phyloP scores from a whole-genome alignment of 768 basidiomycete genomes.

The Hygrocybe punicea region DNA sequence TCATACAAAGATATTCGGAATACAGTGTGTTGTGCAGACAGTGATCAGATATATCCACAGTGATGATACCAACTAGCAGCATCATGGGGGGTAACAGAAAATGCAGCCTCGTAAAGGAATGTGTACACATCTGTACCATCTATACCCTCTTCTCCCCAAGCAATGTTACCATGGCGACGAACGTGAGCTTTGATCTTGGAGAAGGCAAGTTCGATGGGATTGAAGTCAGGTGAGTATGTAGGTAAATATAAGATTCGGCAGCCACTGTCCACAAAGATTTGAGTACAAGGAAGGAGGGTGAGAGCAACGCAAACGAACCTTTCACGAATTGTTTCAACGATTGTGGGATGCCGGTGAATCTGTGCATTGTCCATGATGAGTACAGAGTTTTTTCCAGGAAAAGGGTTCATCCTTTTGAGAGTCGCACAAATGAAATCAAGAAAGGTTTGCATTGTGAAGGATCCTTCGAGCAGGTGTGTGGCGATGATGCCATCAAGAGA shows the following conservation, averaged over 20 bases:
- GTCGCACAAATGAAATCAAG: constrained; percentile 30
- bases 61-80: constrained; percentile 21
- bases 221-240: constrained; percentile 9
- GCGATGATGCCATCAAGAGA: constrained; percentile 35
- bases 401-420: constrained; percentile 38
- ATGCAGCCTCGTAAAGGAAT: constrained; percentile 17
- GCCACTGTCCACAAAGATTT: constrained; percentile 5
- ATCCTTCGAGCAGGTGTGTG: constrained; percentile 24
- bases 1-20: background rate
- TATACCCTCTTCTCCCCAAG: constrained; percentile 7
- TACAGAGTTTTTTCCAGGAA: constrained; percentile 33
- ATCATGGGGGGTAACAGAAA: constrained; percentile 16
- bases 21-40: background rate
- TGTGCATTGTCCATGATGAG: constrained; percentile 17
- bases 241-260: constrained; percentile 7
- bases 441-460: constrained; percentile 30
- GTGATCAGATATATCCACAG: constrained; percentile 11
- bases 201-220: constrained; percentile 18
- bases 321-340: constrained; percentile 29
- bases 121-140: constrained; percentile 22
- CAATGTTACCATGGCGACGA: constrained; percentile 12
- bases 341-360: constrained; percentile 27
- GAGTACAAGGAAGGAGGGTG: background rate
- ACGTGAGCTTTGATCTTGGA: constrained; percentile 26
- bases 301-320: constrained; percentile 20